Percentiles rank a stretch among this genome's conserved stretches.
Conservation (phyloP, 257 asterid species). For the Eucommia ulmoides region DNA sequence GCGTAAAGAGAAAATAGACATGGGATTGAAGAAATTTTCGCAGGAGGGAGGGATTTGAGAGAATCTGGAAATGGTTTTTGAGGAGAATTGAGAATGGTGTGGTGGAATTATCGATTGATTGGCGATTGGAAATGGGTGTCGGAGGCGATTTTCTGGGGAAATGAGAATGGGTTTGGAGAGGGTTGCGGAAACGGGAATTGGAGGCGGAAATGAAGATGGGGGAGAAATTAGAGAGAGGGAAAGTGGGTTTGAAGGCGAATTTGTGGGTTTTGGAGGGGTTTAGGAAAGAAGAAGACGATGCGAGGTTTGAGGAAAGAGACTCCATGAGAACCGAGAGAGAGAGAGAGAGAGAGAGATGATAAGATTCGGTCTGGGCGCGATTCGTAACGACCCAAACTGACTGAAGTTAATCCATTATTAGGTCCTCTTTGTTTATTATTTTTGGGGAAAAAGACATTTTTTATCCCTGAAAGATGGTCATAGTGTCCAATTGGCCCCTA, state of each 20-base stretch:
- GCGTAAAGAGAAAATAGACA: slow-evolving; percentile 22
- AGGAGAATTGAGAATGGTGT: slow-evolving; percentile 3
- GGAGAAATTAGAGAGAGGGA: slow-evolving; percentile 11
- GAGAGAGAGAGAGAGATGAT: slow-evolving; percentile 5
- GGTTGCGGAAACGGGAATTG: slow-evolving; percentile 12
- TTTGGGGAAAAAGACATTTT: no score
- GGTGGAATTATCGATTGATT: slow-evolving; percentile 5
- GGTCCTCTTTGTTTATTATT: no score
- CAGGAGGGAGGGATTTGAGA: neutral
- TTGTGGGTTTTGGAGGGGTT: slow-evolving; percentile 27
- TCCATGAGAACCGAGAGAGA: slow-evolving; percentile 30
- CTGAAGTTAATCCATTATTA: no score
- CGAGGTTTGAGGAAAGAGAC: slow-evolving; percentile 49
- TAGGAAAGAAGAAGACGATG: slow-evolving; percentile 33
- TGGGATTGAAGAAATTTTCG: slow-evolving; percentile 19
- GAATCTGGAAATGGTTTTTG: slow-evolving; percentile 6
- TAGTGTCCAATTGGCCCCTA: no score
- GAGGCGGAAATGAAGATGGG: slow-evolving; percentile 5
- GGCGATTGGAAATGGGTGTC: slow-evolving; percentile 12
- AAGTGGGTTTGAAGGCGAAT: slow-evolving; percentile 19
- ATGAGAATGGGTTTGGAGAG: slow-evolving; percentile 10
- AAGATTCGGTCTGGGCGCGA: no score
- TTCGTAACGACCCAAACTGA: no score
- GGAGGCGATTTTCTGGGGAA: slow-evolving; percentile 2
- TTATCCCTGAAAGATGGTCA: no score